phyloP scores from a whole-genome alignment of 148 eudicot species.

The Rhododendron mucronatum region DNA sequence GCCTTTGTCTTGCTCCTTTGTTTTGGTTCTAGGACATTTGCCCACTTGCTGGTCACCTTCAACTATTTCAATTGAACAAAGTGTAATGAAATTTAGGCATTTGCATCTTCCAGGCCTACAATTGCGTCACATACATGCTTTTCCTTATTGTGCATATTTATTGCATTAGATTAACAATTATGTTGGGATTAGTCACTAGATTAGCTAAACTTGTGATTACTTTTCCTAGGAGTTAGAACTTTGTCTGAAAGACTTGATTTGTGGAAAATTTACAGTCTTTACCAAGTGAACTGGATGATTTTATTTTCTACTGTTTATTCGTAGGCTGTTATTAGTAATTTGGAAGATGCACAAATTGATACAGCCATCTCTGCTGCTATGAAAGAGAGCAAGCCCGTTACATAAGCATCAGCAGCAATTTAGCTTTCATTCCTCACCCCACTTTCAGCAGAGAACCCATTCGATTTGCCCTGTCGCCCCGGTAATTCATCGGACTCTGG shows the following conservation, averaged over 20 bases:
- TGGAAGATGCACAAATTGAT: slow-evolving; percentile 16
- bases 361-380: slow-evolving; percentile 9
- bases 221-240: too few species aligned
- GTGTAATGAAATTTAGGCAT: too few species aligned
- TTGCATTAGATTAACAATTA: too few species aligned
- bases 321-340: slow-evolving; percentile 7
- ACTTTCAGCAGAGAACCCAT: slow-evolving; percentile 16
- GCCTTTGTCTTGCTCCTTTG: too few species aligned
- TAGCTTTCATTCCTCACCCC: slow-evolving; percentile 15
- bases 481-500: not conserved
- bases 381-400: slow-evolving; percentile 16
- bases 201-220: too few species aligned
- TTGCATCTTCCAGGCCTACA: too few species aligned
- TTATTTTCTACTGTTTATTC: not conserved
- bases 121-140: too few species aligned
- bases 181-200: too few species aligned
- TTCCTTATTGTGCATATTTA: too few species aligned
- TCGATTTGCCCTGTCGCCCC: slow-evolving; percentile 4
- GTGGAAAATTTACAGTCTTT: not conserved
- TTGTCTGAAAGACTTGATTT: not conserved
- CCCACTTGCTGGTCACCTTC: too few species aligned
- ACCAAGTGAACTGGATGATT: not conserved
- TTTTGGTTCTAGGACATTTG: too few species aligned
- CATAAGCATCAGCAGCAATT: slow-evolving; percentile 11
- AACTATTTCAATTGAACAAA: too few species aligned